phyloP scores from a whole-genome alignment of 495 filamentous ascomycete genomes.

The Hypomontagnella monticulosa region DNA sequence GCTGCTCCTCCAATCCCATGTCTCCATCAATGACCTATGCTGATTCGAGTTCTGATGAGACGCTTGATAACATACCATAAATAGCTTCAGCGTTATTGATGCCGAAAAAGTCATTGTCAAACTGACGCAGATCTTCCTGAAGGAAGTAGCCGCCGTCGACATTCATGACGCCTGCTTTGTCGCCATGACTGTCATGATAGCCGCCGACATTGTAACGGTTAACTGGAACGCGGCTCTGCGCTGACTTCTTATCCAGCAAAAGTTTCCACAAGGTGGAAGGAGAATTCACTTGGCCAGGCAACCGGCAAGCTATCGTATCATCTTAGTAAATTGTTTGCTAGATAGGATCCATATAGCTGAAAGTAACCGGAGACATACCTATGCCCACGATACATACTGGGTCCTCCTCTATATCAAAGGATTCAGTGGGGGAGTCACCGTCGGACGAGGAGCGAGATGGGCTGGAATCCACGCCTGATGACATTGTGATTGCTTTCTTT shows the following conservation, averaged over 20 bases:
- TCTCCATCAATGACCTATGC: no score
- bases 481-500: no score
- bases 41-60: no score
- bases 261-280: constrained; percentile 37
- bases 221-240: constrained; percentile 10
- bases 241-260: constrained; percentile 29
- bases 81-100: constrained; percentile 60
- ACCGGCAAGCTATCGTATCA: constrained; percentile 10
- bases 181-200: constrained; percentile 29
- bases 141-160: constrained; percentile 55
- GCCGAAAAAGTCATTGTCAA: constrained; percentile 63
- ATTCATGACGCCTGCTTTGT: constrained; percentile 15
- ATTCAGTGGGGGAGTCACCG: no score
- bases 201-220: constrained; percentile 23
- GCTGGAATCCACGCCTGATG: no score
- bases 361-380: constrained; percentile 9
- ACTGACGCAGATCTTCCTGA: constrained; percentile 54
- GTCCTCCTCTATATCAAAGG: constrained; percentile 1
- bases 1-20: no score
- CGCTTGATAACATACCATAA: no score
- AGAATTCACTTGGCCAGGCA: constrained; percentile 11
- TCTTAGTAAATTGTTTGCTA: not conserved
- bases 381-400: constrained; percentile 16
- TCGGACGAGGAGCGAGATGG: no score
- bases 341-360: no score